Evolutionary conservation across 2,329 filamentous ascomycete genomes (phyloP).

Genomic region (Calonectria pseudoturangicola): DNA sequence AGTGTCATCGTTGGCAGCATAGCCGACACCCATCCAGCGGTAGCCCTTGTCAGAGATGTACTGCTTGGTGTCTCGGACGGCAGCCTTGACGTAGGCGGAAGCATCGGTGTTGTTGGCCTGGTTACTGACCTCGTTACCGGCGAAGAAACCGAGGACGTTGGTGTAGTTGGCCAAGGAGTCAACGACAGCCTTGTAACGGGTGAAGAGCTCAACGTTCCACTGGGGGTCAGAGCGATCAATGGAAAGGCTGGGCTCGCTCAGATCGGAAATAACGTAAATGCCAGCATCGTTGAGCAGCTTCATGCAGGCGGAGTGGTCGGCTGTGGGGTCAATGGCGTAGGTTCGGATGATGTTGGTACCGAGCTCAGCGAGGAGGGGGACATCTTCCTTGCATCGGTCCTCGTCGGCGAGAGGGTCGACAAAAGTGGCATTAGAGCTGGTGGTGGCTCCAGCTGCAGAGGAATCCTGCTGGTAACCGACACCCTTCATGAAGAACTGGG

Average conservation of each 20-base stretch:
- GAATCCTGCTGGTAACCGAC: constrained; percentile 95
- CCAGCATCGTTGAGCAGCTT: constrained; percentile 85
- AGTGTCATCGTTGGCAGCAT: constrained; percentile 95
- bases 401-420: constrained; percentile 87
- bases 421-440: constrained; percentile 72
- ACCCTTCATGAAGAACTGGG: constrained; percentile 88
- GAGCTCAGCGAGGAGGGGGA: constrained; percentile 86
- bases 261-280: constrained; percentile 96
- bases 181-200: constrained; percentile 88
- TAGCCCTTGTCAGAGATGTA: constrained; percentile 90
- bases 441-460: constrained; percentile 71
- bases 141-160: constrained; percentile 98
- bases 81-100: constrained; percentile 97
- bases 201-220: constrained; percentile 87
- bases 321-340: constrained; percentile 89
- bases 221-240: constrained; percentile 89
- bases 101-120: constrained; percentile 90
- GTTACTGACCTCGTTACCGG: constrained; percentile 98
- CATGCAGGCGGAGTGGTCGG: constrained; percentile 91
- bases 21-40: constrained; percentile 90
- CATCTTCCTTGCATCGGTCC: constrained; percentile 85
- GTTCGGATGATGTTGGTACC: constrained; percentile 95
- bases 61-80: constrained; percentile 94
- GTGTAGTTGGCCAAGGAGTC: constrained; percentile 87
- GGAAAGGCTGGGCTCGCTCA: constrained; percentile 86